phyloP scores from a whole-genome alignment of 495 filamentous ascomycete genomes.

The Cenococcum geophilum region DNA sequence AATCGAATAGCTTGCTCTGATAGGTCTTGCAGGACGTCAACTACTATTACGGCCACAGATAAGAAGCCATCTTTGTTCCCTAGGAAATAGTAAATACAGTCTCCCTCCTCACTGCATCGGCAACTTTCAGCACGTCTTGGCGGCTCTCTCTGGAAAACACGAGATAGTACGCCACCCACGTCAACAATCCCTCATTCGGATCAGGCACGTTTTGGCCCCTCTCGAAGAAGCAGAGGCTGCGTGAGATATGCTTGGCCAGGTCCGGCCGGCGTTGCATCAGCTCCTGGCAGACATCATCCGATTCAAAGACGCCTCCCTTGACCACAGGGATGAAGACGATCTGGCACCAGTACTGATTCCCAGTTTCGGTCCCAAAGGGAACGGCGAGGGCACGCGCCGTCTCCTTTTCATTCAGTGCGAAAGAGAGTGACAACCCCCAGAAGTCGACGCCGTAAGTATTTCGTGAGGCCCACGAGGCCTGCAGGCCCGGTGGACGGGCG shows the following conservation, averaged over 20 bases:
- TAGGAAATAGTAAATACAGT: constrained; percentile 9
- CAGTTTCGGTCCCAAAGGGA: constrained; percentile 27
- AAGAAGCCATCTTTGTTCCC: not conserved
- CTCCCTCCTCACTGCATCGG: constrained; percentile 28
- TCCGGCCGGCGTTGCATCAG: constrained; percentile 35
- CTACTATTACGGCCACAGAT: too few species aligned
- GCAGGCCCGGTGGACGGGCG: constrained; percentile 37
- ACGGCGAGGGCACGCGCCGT: constrained; percentile 28
- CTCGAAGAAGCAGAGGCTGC: constrained; percentile 28
- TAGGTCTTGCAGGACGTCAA: too few species aligned
- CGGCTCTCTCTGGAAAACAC: constrained; percentile 35
- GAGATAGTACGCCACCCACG: constrained; percentile 37
- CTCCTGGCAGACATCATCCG: constrained; percentile 39
- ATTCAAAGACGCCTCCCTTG: constrained; percentile 38
- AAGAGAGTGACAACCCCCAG: constrained; percentile 22
- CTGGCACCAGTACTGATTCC: constrained; percentile 27
- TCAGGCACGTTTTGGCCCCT: constrained; percentile 34
- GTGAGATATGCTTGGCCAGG: constrained; percentile 29
- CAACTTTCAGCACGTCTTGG: constrained; percentile 30
- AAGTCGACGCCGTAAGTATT: constrained; percentile 44
- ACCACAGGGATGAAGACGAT: constrained; percentile 19
- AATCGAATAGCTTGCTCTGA: too few species aligned
- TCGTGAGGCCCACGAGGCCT: constrained; percentile 27
- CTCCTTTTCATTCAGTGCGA: constrained; percentile 30
- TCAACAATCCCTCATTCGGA: constrained; percentile 26